A percentile compares a stretch with the other conserved stretches of the same genome.
phyloP scores from a whole-genome alignment of 805 yeast species.

The Myxozyma kluyveri region DNA sequence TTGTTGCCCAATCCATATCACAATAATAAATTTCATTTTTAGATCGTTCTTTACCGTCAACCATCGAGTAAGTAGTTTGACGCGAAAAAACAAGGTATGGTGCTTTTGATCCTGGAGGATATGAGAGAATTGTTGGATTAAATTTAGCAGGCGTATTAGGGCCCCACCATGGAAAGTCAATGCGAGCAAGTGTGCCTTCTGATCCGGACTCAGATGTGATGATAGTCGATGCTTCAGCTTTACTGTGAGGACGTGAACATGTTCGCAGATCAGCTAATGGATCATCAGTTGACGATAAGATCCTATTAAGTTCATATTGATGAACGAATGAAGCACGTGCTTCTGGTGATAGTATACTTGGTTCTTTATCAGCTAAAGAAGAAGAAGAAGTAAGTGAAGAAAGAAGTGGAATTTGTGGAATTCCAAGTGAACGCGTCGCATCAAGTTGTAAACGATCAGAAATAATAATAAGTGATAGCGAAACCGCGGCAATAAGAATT shows the following conservation, averaged over 20 bases:
- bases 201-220: slow-evolving; percentile 8
- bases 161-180: background rate
- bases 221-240: background rate
- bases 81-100: slow-evolving; percentile 16
- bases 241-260: slow-evolving; percentile 6
- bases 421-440: too few species aligned
- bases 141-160: slow-evolving; percentile 4
- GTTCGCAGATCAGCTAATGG: slow-evolving; percentile 5
- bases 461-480: too few species aligned
- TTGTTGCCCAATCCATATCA: slow-evolving; percentile 17
- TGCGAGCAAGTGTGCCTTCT: slow-evolving; percentile 15
- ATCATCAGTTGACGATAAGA: background rate
- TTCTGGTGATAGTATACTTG: background rate
- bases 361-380: too few species aligned
- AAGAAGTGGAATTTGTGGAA: too few species aligned
- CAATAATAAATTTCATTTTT: slow-evolving; percentile 15
- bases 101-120: slow-evolving; percentile 8
- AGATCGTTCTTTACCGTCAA: background rate
- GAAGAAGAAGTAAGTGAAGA: too few species aligned
- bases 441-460: too few species aligned
- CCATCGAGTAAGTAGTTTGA: background rate
- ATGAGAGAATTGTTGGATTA: slow-evolving; percentile 20
- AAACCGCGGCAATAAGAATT: too few species aligned
- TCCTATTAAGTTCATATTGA: slow-evolving; percentile 8
- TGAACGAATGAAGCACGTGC: background rate